Evolutionary conservation across 352 stramenopile species (phyloP), one percentile per base, ranked within the genome.

Genomic region (Phytopythium helicoides): DNA sequence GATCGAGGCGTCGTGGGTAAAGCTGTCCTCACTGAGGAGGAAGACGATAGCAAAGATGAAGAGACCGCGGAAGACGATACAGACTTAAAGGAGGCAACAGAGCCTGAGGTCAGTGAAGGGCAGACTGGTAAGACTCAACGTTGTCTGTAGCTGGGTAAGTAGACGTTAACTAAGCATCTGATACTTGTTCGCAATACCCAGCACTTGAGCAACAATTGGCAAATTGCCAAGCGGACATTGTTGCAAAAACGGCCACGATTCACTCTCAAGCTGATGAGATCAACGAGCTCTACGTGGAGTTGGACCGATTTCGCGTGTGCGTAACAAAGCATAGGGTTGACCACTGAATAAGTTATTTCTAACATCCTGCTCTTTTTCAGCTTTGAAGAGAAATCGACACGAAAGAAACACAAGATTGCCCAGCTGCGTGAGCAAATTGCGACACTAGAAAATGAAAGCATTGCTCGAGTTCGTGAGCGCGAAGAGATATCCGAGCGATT

Each of bases 261-360:
- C 67, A 90, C 11, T 64, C 76, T 5, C 77, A 90, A 56, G 64
- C 70, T 0, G 71, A 81, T 21, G 72, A 94, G 26, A 76, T 93
- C 44, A 62, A 84, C 5, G 60, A 76, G 16, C 44, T 86, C 0
- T 77, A 85, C 14, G 53, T 64, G 5, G 75, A 89, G 49, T 47
- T 92, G 3, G 76, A 91, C 34, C 42, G 25, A 2, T 48, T 22
- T 22, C 42, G 47, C 3, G 23, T 71, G 68, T 81, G 59, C 15
- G 47, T 57, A 22, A 19, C 5, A 5, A 33, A 33, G 5, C 28
- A 33, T 9, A 33, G n/a, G n/a, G n/a, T n/a, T n/a, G n/a, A n/a
- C n/a, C n/a, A n/a, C n/a, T n/a, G n/a, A n/a, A n/a, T n/a, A n/a
- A n/a, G n/a, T n/a, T n/a, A n/a, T n/a, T 33, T 33, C 28, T 33